Conservation (phyloP, 2,329 filamentous ascomycete species). For the Pseudogymnoascus pannorum region DNA sequence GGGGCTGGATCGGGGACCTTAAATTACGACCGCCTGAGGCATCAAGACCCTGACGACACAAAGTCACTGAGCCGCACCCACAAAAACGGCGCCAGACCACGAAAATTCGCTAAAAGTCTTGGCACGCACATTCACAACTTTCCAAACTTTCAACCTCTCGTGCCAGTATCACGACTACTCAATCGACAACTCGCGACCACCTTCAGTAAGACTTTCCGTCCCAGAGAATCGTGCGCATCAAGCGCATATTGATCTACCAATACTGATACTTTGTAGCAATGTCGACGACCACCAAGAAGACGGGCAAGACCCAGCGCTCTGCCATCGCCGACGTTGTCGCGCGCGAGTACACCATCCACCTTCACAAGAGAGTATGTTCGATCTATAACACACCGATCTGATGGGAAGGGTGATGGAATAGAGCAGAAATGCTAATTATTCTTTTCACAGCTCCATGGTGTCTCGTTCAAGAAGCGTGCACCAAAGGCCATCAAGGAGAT, state of each 20-base stretch:
- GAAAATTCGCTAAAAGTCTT: slow-evolving; percentile 10
- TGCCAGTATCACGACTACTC: slow-evolving; percentile 17
- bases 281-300: slow-evolving; percentile 57
- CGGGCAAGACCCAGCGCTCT: slow-evolving; percentile 70
- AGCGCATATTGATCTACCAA: neutral
- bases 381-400: slow-evolving; percentile 30
- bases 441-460: slow-evolving; percentile 75
- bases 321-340: slow-evolving; percentile 98
- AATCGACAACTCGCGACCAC: slow-evolving; percentile 22
- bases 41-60: slow-evolving; percentile 3
- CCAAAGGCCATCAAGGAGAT: slow-evolving; percentile 99
- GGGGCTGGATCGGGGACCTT: slow-evolving; percentile 3
- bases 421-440: slow-evolving; percentile 39
- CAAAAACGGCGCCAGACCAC: neutral
- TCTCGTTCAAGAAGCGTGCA: slow-evolving; percentile 99
- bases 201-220: slow-evolving; percentile 20
- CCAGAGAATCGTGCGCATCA: neutral
- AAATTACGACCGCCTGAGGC: slow-evolving; percentile 6
- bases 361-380: slow-evolving; percentile 94
- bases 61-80: neutral
- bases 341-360: slow-evolving; percentile 99
- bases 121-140: slow-evolving; percentile 14
- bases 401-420: slow-evolving; percentile 7
- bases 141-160: slow-evolving; percentile 15
- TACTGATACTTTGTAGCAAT: slow-evolving; percentile 43